Percentiles rank a stretch among this genome's conserved stretches.
Evolutionary conservation across 345 rosid species (phyloP).

Genomic region (Euphorbia peplus): DNA sequence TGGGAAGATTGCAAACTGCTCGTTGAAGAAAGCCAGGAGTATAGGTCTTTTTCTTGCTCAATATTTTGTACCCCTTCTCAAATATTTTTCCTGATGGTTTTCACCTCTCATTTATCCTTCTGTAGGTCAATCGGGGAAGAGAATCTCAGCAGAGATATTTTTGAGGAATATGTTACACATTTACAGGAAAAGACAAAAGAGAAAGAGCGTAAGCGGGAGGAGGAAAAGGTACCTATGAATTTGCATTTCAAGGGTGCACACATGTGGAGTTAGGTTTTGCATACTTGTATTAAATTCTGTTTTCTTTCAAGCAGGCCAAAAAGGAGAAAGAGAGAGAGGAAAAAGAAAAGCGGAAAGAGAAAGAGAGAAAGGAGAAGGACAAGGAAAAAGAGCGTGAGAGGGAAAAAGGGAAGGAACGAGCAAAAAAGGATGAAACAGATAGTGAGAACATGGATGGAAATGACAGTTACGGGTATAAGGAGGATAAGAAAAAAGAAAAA

Average conservation of each 20-base stretch:
- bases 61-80: not conserved
- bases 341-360: conserved; percentile 52
- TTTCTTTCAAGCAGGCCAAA: conserved; percentile 43
- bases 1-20: conserved; percentile 82
- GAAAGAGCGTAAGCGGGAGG: conserved; percentile 91
- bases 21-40: conserved; percentile 81
- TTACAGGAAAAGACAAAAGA: conserved; percentile 87
- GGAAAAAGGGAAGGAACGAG: conserved; percentile 73
- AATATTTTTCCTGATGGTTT: not conserved
- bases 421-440: conserved; percentile 75
- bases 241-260: not conserved
- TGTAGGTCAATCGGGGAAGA: conserved; percentile 77
- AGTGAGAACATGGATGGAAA: conserved; percentile 64
- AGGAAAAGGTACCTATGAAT: conserved; percentile 64
- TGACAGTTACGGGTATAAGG: conserved; percentile 63
- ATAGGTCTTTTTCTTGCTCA: conserved; percentile 40
- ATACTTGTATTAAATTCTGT: not conserved
- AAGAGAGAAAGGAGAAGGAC: conserved; percentile 55
- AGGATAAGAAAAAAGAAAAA: conserved; percentile 75
- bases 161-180: conserved; percentile 70
- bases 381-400: conserved; percentile 78
- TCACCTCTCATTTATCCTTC: conserved; percentile 5
- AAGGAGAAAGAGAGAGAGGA: conserved; percentile 69
- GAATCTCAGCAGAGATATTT: conserved; percentile 54
- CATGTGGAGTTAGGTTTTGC: not conserved